Evolutionary conservation across 441 rosid genomes (phyloP).

Genomic region (Populus trichocarpa): DNA sequence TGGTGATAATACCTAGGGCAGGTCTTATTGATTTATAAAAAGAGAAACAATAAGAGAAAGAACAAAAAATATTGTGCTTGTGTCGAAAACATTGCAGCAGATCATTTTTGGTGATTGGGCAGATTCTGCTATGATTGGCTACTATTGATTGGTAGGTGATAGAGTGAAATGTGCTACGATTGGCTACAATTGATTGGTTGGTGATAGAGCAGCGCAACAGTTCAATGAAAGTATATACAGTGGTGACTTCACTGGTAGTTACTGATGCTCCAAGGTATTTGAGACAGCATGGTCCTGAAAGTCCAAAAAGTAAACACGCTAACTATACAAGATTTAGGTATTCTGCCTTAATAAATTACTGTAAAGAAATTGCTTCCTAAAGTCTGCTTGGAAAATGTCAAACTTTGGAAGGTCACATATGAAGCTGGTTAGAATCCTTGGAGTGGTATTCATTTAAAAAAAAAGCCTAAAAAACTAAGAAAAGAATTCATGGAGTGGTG

Average conservation of each 20-base stretch:
- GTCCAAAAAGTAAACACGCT: neutral
- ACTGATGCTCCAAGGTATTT: neutral
- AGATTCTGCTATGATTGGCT: neutral
- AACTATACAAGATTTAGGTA: neutral
- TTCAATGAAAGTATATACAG: conserved; percentile 9
- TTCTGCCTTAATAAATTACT: neutral
- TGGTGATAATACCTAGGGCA: neutral
- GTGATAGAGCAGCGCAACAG: conserved; percentile 3
- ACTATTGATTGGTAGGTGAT: neutral
- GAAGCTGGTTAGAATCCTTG: no score
- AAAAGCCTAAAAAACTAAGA: no score
- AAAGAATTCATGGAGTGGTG: no score
- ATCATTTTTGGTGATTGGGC: neutral
- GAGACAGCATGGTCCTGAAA: neutral
- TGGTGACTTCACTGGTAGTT: neutral
- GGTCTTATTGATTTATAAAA: neutral
- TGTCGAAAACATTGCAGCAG: neutral
- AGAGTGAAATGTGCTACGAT: neutral
- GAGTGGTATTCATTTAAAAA: no score
- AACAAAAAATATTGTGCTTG: neutral
- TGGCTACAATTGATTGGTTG: neutral
- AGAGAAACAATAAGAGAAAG: neutral
- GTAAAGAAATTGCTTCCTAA: no score
- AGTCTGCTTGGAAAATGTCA: no score
- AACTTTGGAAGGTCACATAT: no score